phyloP scores from a whole-genome alignment of 371 early-diverging fungal species.

The Circinella umbellata region DNA sequence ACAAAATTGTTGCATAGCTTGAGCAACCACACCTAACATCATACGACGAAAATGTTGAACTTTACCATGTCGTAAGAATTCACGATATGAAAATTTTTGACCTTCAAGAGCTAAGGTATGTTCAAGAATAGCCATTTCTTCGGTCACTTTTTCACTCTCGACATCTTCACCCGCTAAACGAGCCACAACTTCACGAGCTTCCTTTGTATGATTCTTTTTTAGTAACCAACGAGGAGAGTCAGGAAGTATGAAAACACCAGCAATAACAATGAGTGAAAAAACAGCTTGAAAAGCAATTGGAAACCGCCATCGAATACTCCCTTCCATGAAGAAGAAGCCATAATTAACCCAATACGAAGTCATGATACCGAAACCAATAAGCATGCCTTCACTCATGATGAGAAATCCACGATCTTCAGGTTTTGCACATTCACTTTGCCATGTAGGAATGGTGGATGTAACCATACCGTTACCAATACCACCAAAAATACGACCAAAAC shows the following conservation, averaged over 20 bases:
- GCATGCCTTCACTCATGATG: conserved; percentile 28
- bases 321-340: conserved; percentile 40
- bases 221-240: conserved; percentile 66
- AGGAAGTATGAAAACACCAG: conserved; percentile 53
- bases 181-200: conserved; percentile 45
- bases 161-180: conserved; percentile 41
- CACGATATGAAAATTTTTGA: conserved; percentile 33
- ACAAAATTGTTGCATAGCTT: conserved; percentile 50
- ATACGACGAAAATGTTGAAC: conserved; percentile 50
- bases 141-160: conserved; percentile 33
- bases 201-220: conserved; percentile 42
- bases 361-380: conserved; percentile 27
- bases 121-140: conserved; percentile 49
- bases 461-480: conserved; percentile 63
- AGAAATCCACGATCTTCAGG: conserved; percentile 22
- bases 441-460: conserved; percentile 43
- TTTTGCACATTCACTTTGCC: conserved; percentile 26
- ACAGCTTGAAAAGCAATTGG: conserved; percentile 57
- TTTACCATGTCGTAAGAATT: conserved; percentile 43
- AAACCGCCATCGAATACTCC: conserved; percentile 54
- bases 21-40: conserved; percentile 44
- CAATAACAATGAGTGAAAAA: conserved; percentile 50
- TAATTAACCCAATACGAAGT: conserved; percentile 53
- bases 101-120: conserved; percentile 39
- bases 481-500: conserved; percentile 54